Conservation (phyloP, 345 rosid genomes). For the Gossypium herbaceum region DNA sequence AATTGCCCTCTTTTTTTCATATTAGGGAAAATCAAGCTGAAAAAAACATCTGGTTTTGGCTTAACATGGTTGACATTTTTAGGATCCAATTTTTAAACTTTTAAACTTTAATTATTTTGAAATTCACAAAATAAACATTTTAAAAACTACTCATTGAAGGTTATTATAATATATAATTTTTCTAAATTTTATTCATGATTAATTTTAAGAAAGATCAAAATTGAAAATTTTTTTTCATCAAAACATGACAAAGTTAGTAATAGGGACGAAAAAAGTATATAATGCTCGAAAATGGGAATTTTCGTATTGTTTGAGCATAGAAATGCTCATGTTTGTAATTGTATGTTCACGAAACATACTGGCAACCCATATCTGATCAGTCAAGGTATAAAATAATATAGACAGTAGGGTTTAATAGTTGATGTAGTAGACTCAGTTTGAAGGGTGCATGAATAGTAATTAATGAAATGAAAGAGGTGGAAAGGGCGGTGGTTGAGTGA, state of each 20-base stretch:
- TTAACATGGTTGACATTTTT: neutral
- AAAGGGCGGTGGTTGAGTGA: neutral
- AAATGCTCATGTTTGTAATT: neutral
- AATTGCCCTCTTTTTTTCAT: neutral
- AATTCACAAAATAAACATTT: neutral
- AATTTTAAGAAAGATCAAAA: too few relatives aligned
- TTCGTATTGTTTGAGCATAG: neutral
- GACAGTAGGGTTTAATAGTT: neutral
- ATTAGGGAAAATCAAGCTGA: neutral
- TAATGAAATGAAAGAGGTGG: neutral
- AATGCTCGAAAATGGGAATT: neutral
- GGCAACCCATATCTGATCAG: neutral
- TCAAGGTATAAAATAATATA: too few relatives aligned
- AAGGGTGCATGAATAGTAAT: neutral
- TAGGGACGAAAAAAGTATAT: neutral
- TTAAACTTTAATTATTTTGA: too few relatives aligned
- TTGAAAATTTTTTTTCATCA: neutral
- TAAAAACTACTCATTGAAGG: too few relatives aligned
- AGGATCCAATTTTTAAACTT: too few relatives aligned
- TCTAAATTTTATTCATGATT: neutral
- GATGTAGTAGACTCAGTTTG: neutral
- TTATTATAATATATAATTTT: neutral
- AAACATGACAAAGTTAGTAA: neutral
- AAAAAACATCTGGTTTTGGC: neutral
- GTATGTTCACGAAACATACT: neutral